These are phyloP conservation scores for Metschnikowia picachoensis DNA, from an alignment of 805 yeast species.

Conservation along the genomic window DNA sequence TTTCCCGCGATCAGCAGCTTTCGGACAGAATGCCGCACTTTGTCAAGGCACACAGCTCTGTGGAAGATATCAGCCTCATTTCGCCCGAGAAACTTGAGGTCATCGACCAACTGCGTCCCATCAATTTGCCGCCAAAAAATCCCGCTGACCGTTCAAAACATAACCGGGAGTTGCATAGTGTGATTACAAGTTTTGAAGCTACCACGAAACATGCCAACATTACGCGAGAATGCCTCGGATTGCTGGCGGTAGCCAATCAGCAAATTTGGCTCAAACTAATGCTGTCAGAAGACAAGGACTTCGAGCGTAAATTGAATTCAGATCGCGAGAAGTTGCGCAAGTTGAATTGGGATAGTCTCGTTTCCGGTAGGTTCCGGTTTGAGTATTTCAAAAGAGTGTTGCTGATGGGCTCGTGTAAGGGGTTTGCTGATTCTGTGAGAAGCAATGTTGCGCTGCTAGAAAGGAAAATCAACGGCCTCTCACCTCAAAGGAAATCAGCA, in stretches of 20 bases:
- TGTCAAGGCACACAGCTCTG: slow-evolving; percentile 36
- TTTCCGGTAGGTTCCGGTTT: slow-evolving; percentile 25
- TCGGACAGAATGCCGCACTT: slow-evolving; percentile 36
- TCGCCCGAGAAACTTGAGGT: slow-evolving; percentile 56
- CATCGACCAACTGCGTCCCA: slow-evolving; percentile 62
- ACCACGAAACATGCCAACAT: slow-evolving; percentile 23
- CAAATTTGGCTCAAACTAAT: slow-evolving; percentile 28
- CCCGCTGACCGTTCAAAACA: slow-evolving; percentile 50
- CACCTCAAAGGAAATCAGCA: slow-evolving; percentile 25
- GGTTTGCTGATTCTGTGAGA: slow-evolving; percentile 16
- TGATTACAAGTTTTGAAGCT: slow-evolving; percentile 39
- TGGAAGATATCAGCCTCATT: slow-evolving; percentile 33
- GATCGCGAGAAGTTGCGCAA: slow-evolving; percentile 32
- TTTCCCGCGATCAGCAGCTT: slow-evolving; percentile 30
- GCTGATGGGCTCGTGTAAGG: slow-evolving; percentile 15
- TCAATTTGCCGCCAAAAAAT: slow-evolving; percentile 67
- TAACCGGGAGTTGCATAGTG: slow-evolving; percentile 49
- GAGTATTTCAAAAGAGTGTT: slow-evolving; percentile 28
- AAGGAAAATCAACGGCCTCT: slow-evolving; percentile 22
- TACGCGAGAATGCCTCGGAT: slow-evolving; percentile 18
- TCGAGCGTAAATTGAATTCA: slow-evolving; percentile 22
- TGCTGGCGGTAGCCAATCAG: slow-evolving; percentile 20
- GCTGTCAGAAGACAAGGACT: slow-evolving; percentile 20
- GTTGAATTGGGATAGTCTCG: slow-evolving; percentile 36
- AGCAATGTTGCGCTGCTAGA: slow-evolving; percentile 20